phyloP scores from a whole-genome alignment of 192 early-diverging fungal species.

The Coemansia erecta region DNA sequence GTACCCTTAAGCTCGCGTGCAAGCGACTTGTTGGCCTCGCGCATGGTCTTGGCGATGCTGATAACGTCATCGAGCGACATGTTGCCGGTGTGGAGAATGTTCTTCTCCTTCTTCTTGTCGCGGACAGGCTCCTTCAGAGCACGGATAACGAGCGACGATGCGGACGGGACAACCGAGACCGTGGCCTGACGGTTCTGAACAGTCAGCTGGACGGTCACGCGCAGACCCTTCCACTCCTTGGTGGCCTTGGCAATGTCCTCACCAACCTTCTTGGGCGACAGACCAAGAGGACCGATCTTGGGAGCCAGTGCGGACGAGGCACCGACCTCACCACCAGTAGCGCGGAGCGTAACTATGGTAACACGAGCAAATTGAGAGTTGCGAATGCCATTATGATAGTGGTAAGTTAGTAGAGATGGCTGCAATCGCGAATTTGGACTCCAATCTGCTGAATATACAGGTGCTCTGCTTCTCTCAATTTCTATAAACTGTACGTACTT shows the following conservation, averaged over 20 bases:
- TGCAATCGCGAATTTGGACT: not conserved
- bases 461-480: not conserved
- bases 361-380: not conserved
- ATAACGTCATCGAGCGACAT: conserved; percentile 90
- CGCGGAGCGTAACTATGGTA: conserved; percentile 79
- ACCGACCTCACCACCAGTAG: conserved; percentile 98
- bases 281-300: conserved; percentile 99
- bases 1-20: conserved; percentile 93
- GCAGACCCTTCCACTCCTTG: conserved; percentile 98
- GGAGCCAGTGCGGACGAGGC: conserved; percentile 96
- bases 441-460: no score
- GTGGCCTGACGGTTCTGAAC: conserved; percentile 99
- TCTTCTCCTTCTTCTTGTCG: conserved; percentile 99
- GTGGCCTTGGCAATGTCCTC: conserved; percentile 99
- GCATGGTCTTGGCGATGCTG: conserved; percentile 95
- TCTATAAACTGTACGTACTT: conserved; percentile 41
- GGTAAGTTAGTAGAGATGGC: not conserved
- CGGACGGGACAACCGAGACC: conserved; percentile 93
- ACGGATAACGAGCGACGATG: conserved; percentile 93
- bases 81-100: conserved; percentile 98
- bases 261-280: conserved; percentile 99
- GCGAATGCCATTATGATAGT: not conserved
- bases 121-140: conserved; percentile 96
- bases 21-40: conserved; percentile 79
- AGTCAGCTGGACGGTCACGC: conserved; percentile 96